Conservation (phyloP, 345 rosid species). For the Anacardium occidentale region DNA sequence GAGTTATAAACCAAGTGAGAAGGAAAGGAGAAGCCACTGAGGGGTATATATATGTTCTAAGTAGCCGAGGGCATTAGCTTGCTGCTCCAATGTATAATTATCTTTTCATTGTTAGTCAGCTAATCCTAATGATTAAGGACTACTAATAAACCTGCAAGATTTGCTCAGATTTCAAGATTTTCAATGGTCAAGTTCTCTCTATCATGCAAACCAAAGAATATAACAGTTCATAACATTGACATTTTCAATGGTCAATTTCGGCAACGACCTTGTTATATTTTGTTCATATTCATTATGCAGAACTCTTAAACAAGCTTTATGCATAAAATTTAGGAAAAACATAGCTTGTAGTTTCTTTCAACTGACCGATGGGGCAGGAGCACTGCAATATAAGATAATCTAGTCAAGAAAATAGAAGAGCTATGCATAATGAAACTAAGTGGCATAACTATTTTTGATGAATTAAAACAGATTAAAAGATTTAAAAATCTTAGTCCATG, state of each 20-base stretch:
- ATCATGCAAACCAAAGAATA: too few species aligned
- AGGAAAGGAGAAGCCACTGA: not conserved
- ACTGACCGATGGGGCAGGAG: not conserved
- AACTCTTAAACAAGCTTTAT: not conserved
- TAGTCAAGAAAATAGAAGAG: not conserved
- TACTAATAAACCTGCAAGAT: not conserved
- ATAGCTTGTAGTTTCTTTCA: not conserved
- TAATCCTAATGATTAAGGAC: not conserved
- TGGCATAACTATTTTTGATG: not conserved
- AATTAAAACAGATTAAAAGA: not conserved
- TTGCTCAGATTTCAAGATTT: not conserved
- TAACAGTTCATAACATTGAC: not conserved
- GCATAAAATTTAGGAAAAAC: not conserved
- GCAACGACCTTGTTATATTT: not conserved
- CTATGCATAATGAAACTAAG: not conserved
- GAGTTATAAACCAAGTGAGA: not conserved
- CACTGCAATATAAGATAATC: not conserved
- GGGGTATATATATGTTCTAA: not conserved
- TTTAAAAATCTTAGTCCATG: conserved; percentile 1
- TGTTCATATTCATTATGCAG: not conserved
- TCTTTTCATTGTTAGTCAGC: not conserved
- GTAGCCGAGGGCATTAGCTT: not conserved
- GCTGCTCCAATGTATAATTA: not conserved
- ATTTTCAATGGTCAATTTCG: not conserved
- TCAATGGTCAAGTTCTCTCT: too few species aligned